Evolutionary conservation across 768 basidiomycete genomes (phyloP).

Genomic region (Rhodotorula paludigena): DNA sequence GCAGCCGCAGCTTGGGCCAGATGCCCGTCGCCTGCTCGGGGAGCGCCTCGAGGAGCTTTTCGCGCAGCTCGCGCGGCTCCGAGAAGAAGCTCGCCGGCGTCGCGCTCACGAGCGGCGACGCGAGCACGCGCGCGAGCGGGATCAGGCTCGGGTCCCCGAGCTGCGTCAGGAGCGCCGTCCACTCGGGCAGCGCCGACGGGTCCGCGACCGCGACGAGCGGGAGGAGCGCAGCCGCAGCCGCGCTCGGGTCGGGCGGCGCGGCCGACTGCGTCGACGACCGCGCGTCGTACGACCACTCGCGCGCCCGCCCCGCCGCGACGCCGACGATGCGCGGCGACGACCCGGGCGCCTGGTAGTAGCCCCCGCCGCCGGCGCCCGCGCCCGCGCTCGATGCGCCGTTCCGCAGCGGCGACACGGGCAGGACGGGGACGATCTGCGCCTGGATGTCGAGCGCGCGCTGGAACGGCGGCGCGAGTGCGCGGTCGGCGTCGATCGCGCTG

Average conservation of each 20-base stretch:
- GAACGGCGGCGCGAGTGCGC: conserved; percentile 37
- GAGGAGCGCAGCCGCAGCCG: neutral
- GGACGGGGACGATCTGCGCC: conserved; percentile 23
- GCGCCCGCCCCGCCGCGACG: neutral
- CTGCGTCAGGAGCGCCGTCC: conserved; percentile 8
- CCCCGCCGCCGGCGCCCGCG: no score
- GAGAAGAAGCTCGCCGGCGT: conserved; percentile 14
- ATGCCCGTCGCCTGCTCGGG: neutral
- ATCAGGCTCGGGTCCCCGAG: conserved; percentile 5
- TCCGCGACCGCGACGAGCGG: conserved; percentile 5
- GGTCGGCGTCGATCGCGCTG: conserved; percentile 4
- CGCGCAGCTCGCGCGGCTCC: neutral
- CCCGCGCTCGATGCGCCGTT: no score
- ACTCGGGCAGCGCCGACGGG: conserved; percentile 16
- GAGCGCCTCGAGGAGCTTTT: conserved; percentile 3
- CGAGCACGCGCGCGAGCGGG: conserved; percentile 27
- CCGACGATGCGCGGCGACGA: no score
- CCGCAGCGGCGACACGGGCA: neutral
- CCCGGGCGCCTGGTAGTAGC: no score
- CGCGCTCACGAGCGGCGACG: conserved; percentile 3
- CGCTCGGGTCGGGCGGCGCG: neutral
- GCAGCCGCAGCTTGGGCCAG: conserved; percentile 12
- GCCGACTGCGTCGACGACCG: no score
- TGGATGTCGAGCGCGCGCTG: conserved; percentile 19
- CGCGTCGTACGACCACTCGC: no score